Percentiles rank a stretch among this genome's conserved stretches.
phyloP scores from a whole-genome alignment of 441 rosid species.

The Gossypium gossypioides region DNA sequence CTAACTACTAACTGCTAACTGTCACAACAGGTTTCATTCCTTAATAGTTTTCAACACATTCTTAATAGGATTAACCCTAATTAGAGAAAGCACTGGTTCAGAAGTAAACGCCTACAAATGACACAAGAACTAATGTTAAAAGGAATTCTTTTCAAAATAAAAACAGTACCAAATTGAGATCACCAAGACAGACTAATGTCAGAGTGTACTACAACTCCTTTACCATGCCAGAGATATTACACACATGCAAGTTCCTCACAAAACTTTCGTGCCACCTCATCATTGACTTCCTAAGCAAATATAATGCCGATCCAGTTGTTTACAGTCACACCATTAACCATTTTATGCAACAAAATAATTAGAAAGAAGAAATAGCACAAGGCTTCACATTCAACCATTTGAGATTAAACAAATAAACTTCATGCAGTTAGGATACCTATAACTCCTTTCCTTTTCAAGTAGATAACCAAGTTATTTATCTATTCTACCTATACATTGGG shows the following conservation, averaged over 20 bases:
- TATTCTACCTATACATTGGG: not conserved
- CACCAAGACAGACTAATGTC: not conserved
- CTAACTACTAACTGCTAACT: too few species aligned
- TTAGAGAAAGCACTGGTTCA: slow-evolving; percentile 56
- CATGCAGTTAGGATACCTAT: not conserved
- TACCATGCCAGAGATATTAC: slow-evolving; percentile 79
- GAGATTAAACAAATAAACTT: not conserved
- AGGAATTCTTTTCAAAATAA: not conserved
- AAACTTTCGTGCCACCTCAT: slow-evolving; percentile 53
- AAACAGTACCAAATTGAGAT: not conserved
- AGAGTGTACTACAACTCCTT: not conserved
- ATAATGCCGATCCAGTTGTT: too few species aligned
- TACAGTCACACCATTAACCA: slow-evolving; percentile 60
- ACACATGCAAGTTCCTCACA: slow-evolving; percentile 78
- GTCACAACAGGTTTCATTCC: too few species aligned
- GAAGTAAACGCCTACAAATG: slow-evolving; percentile 56
- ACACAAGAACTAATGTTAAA: not conserved
- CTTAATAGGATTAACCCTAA: slow-evolving; percentile 52
- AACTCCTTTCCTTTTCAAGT: not conserved
- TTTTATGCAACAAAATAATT: slow-evolving; percentile 47
- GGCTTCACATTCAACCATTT: not conserved
- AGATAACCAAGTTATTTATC: not conserved
- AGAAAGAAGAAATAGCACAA: not conserved
- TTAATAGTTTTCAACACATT: too few species aligned
- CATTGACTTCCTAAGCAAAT: slow-evolving; percentile 33